Base-by-base conservation (phyloP, 352 stramenopile genomes). In the Phytophthora sojae region DNA sequence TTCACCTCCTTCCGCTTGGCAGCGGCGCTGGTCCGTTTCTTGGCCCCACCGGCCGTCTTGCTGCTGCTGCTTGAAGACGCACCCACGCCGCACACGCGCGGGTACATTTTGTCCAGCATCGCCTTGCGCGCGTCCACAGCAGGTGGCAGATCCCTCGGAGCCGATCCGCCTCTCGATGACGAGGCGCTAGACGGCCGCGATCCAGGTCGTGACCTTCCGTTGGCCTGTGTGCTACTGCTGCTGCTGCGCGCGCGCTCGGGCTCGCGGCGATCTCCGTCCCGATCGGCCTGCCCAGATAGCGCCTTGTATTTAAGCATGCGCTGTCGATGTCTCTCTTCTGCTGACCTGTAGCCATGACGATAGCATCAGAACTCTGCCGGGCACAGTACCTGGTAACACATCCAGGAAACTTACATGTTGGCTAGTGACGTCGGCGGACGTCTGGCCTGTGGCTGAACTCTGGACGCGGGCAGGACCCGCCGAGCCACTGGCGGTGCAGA, bases 71-170 rank as follows among this genome's bases (percentile, higher is more conserved):
- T 77, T 15, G 64, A 60, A 6, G 50, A 39, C 2, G 68, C 25
- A 19, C 75, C 60, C 2, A 87, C 80, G 0, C 87, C 89, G 26
- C 83, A 94, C 3, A 95, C 83, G 14, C 89, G 89, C 37, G 89
- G 88, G 49, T 89, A 93, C 85, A 95, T 95, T 51, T 86, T 88
- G 61, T 95, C 76, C 53, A 96, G 63, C 62, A 94, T 75, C 6
- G 81, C 86, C 59, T 95, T 95, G 6, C 88, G 80, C 39, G 74
- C 68, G 57, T 79, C 76, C 12, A 75, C 15, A 1, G 61, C 37
- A 19, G 57, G 65, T 6, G 71, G 75, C 6, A 69, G 61, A 9
- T 73, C 47, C 12, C 45, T 64, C 6, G 67, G 35, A 8, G 45
- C 61, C 29, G 56, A 66, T 6, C 62, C 64, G 6, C 60, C 52